A percentile compares a stretch with the other conserved stretches of the same genome.
These are phyloP conservation scores for Poterioochromonas sp. DNA, from an alignment of 352 stramenopile species.

Conservation along the genomic window DNA sequence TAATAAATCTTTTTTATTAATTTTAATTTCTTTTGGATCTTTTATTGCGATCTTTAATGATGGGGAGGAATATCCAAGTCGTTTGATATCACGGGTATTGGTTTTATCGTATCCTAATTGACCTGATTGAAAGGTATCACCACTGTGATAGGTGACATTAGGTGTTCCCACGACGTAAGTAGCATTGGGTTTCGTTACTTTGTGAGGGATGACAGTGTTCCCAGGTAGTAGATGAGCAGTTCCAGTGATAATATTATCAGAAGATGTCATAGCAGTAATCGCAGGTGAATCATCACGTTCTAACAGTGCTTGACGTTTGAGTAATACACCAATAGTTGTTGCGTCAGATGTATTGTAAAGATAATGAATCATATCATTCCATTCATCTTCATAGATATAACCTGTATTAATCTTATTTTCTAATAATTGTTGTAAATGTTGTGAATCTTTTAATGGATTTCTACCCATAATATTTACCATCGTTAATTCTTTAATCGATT, in stretches of 20 bases:
- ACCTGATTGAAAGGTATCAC: neutral
- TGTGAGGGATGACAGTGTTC: conserved; percentile 26
- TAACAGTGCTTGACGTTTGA: neutral
- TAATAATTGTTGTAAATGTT: conserved; percentile 51
- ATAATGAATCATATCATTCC: conserved; percentile 60
- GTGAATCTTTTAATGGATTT: conserved; percentile 58
- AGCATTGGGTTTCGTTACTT: neutral
- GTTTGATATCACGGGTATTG: neutral
- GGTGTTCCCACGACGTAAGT: neutral
- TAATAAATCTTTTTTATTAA: conserved; percentile 21
- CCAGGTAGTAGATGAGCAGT: conserved; percentile 31
- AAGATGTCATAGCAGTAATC: conserved; percentile 46
- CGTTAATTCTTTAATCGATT: conserved; percentile 60
- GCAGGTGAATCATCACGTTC: neutral
- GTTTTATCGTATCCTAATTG: neutral
- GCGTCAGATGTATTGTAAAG: conserved; percentile 63
- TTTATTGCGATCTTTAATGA: conserved; percentile 35
- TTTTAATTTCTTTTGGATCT: conserved; percentile 38
- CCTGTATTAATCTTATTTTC: conserved; percentile 46
- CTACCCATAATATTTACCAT: conserved; percentile 59
- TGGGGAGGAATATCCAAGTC: neutral
- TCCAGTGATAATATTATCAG: conserved; percentile 50
- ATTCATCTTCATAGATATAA: conserved; percentile 56
- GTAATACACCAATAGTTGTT: conserved; percentile 33
- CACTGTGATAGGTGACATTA: neutral